Conservation (phyloP, 2,329 filamentous ascomycete genomes). For the Aspergillus costaricaensis region DNA sequence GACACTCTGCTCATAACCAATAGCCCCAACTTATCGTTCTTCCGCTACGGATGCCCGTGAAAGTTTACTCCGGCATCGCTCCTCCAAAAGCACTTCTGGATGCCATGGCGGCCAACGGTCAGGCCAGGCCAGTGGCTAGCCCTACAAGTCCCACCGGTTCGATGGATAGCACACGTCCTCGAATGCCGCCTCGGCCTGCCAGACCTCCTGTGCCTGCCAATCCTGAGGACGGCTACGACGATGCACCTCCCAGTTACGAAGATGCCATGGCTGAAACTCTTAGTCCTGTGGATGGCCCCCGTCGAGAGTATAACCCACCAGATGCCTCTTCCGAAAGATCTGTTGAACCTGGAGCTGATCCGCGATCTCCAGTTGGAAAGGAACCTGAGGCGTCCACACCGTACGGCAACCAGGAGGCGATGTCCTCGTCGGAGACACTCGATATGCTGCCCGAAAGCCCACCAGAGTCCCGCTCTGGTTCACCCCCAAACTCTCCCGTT, state of each 20-base stretch:
- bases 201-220: slow-evolving; percentile 26
- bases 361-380: slow-evolving; percentile 38
- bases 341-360: slow-evolving; percentile 41
- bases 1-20: slow-evolving; percentile 21
- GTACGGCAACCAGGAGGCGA: slow-evolving; percentile 23
- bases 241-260: slow-evolving; percentile 93
- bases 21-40: slow-evolving; percentile 75
- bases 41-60: slow-evolving; percentile 74
- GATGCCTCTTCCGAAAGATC: slow-evolving; percentile 34
- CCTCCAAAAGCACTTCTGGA: slow-evolving; percentile 76
- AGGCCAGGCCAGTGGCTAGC: slow-evolving; percentile 26
- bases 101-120: slow-evolving; percentile 52
- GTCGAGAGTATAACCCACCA: slow-evolving; percentile 55
- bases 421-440: slow-evolving; percentile 42
- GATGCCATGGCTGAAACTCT: slow-evolving; percentile 82
- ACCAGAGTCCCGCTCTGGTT: slow-evolving; percentile 37
- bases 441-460: slow-evolving; percentile 43
- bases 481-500: slow-evolving; percentile 33
- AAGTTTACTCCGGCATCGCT: slow-evolving; percentile 84
- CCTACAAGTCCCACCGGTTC: slow-evolving; percentile 25
- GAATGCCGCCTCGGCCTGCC: slow-evolving; percentile 45
- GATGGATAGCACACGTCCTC: slow-evolving; percentile 34
- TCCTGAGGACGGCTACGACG: slow-evolving; percentile 51
- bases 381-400: slow-evolving; percentile 30
- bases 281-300: slow-evolving; percentile 70